These are phyloP conservation scores for Daldinia decipiens DNA, from an alignment of 495 filamentous ascomycete genomes.

Conservation along the genomic window DNA sequence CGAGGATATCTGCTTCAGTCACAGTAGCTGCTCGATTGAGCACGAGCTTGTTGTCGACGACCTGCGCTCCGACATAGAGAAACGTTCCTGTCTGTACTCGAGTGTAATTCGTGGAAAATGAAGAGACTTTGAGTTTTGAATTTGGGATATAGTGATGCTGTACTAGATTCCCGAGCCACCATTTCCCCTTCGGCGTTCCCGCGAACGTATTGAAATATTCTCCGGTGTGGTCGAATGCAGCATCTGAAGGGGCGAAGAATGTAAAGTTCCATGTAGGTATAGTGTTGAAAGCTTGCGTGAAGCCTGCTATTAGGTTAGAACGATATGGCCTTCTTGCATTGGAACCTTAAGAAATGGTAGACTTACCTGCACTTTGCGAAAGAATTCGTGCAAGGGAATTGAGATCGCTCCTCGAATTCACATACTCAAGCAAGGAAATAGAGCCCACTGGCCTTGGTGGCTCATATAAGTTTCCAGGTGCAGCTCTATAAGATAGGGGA, in stretches of 20 bases:
- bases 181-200: not conserved
- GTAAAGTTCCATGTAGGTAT: conserved; percentile 40
- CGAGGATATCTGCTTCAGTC: not conserved
- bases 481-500: not conserved
- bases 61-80: not conserved
- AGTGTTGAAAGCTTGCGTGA: conserved; percentile 41
- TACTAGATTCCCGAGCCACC: not conserved
- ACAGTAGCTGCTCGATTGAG: not conserved
- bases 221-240: conserved; percentile 41
- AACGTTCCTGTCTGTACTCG: not conserved
- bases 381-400: not conserved
- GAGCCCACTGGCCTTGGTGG: not conserved
- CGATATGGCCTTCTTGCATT: not conserved
- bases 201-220: conserved; percentile 33
- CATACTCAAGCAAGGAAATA: not conserved
- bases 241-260: conserved; percentile 46
- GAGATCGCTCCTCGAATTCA: not conserved
- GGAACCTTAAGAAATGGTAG: not conserved
- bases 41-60: not conserved
- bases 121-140: not conserved
- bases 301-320: conserved; percentile 11
- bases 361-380: not conserved
- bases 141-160: not conserved
- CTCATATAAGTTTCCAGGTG: not conserved
- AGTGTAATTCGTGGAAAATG: not conserved